Evolutionary conservation across 2,329 filamentous ascomycete genomes (phyloP), one percentile per base, ranked within the genome.

Genomic region (Whalleya microplaca): DNA sequence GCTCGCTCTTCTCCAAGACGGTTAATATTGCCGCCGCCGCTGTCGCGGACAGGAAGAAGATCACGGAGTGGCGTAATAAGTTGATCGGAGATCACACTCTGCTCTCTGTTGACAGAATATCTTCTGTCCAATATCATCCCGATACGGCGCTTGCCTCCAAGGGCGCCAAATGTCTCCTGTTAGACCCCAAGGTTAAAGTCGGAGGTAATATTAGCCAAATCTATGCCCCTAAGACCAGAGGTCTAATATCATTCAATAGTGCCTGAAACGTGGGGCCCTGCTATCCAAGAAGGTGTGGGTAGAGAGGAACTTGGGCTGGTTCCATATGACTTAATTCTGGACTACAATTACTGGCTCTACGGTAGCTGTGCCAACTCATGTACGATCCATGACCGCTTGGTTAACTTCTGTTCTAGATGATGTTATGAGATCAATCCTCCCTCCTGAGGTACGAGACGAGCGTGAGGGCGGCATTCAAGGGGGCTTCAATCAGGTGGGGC

Each of bases 281-380:
- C 81, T 41, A 74, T 97, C 45, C 82, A 78, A 57, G 84, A 91
- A 61, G 85, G 91, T 32, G 84, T 92, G 3, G 79, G 88, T 62
- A 78, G 80, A 49, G 83, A 89, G 23, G 85, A 91, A 43, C 75
- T 97, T 27, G 82, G 82, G 18, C 73, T 98, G 32, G 78, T 92
- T 1, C 89, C 91, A 1, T 97, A 89, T 73, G 81, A 90, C 58
- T 75, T 98, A 55, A 77, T 84, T 37, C 80, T 98, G 56, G 85
- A 88, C 64, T 99, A 99, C 75, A 83, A 89, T 66, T 88, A 93
- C 74, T 98, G 92, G 91, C 88, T 80, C 48, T 94, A 96, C 71
- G 80, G 89, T 90, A 81, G 64, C 72, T 3, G 1, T 19, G 12
- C 21, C 41, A 41, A 19, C 41, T 43, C 41, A 19, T 9, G 16